Percentiles rank a stretch among this genome's conserved stretches.
Evolutionary conservation across 768 basidiomycete genomes (phyloP).

Genomic region (Collybia sordida): DNA sequence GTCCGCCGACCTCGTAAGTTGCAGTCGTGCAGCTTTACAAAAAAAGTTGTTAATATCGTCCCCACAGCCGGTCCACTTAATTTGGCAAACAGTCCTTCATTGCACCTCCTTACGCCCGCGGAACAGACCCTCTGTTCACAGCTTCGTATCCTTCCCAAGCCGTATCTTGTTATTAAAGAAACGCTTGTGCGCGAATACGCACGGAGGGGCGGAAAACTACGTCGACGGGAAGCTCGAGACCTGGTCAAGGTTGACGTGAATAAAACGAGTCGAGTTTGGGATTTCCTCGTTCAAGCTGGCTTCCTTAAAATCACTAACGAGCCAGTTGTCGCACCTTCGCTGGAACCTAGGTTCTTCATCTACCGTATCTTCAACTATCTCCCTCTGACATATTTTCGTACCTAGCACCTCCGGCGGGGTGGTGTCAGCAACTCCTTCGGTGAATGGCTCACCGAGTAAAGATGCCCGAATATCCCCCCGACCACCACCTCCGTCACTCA

Average conservation of each 20-base stretch:
- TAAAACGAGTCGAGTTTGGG: constrained; percentile 91
- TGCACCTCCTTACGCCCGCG: constrained; percentile 85
- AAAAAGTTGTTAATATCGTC: constrained; percentile 1
- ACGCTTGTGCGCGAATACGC: constrained; percentile 93
- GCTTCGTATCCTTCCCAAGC: constrained; percentile 90
- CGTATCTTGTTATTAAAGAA: constrained; percentile 95
- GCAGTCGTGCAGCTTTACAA: not conserved
- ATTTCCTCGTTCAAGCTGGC: constrained; percentile 86
- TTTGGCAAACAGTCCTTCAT: constrained; percentile 84
- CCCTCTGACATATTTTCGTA: not conserved
- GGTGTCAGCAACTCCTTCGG: constrained; percentile 16
- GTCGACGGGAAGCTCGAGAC: constrained; percentile 84
- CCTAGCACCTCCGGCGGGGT: constrained; percentile 9
- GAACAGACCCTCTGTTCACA: constrained; percentile 89
- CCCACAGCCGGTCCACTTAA: constrained; percentile 69
- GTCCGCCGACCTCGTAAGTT: constrained; percentile 46
- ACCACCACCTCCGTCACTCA: constrained; percentile 27
- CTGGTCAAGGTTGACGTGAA: constrained; percentile 92
- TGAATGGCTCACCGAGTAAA: constrained; percentile 37
- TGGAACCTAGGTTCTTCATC: constrained; percentile 32
- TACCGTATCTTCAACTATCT: not conserved
- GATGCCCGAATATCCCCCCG: constrained; percentile 24
- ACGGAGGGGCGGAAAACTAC: constrained; percentile 82
- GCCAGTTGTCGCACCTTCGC: constrained; percentile 29
- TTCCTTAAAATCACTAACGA: constrained; percentile 72